These are phyloP conservation scores for Sequoiadendron giganteum DNA, from an alignment of 75 land plant species.

Conservation along the genomic window DNA sequence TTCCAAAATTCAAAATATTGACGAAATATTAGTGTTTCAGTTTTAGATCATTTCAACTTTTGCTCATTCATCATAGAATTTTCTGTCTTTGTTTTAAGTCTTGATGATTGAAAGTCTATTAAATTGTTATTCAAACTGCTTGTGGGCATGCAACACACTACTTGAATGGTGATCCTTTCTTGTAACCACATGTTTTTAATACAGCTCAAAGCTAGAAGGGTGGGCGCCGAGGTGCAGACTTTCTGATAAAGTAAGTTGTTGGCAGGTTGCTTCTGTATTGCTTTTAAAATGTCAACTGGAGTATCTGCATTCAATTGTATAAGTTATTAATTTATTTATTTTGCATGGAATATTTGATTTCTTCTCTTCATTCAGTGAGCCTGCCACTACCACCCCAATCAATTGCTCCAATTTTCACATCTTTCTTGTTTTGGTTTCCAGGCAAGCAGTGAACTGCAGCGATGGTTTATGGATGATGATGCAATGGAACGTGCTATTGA, in stretches of 20 bases:
- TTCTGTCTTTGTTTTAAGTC: not conserved
- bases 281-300: not conserved
- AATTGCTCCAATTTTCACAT: not conserved
- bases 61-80: not conserved
- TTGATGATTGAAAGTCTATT: not conserved
- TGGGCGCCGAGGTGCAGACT: conserved; percentile 68
- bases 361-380: not conserved
- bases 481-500: conserved; percentile 80
- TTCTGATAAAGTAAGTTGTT: conserved; percentile 74
- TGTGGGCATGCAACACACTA: not conserved
- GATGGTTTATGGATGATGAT: conserved; percentile 91
- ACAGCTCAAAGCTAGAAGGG: conserved; percentile 90
- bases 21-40: not conserved
- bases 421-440: conserved; percentile 18
- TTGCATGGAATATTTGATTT: not conserved
- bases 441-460: conserved; percentile 70
- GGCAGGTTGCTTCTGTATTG: not conserved
- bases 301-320: not conserved
- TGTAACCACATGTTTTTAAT: conserved; percentile 1
- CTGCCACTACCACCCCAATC: not conserved
- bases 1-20: not conserved
- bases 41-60: not conserved
- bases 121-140: not conserved
- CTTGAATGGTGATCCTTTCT: not conserved
- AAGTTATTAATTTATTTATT: no score